Conservation (phyloP, 2,329 filamentous ascomycete genomes). For the Diaporthe vaccinii region DNA sequence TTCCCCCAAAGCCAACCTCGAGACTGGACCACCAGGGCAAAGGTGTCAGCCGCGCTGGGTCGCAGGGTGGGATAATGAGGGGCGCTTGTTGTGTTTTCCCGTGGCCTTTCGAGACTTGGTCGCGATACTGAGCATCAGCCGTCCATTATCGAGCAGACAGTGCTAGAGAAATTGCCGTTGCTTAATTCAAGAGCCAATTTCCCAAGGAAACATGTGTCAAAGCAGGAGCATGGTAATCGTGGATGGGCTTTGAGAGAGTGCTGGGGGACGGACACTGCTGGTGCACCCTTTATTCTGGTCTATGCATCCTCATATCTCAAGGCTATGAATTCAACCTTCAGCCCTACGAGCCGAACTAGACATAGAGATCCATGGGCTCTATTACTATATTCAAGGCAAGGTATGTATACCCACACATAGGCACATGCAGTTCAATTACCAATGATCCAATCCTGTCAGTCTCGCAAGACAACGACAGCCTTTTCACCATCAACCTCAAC, state of each 20-base stretch:
- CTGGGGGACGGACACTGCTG: neutral
- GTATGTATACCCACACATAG: neutral
- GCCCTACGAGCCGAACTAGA: neutral
- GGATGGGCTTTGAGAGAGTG: neutral
- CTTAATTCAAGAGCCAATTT: neutral
- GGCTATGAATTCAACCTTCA: neutral
- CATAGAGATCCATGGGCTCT: too few relatives aligned
- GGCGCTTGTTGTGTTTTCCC: too few relatives aligned
- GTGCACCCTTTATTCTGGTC: neutral
- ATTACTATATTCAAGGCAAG: neutral
- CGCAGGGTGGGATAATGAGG: neutral
- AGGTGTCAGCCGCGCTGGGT: neutral
- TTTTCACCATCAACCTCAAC: neutral
- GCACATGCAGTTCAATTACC: neutral
- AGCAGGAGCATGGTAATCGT: neutral
- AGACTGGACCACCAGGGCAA: neutral
- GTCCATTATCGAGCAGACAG: neutral
- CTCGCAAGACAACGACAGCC: constrained; percentile 17
- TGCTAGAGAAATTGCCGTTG: neutral
- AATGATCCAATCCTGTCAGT: neutral
- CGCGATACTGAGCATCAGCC: neutral
- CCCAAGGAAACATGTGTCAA: neutral
- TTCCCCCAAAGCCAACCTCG: neutral
- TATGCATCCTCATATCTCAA: neutral
- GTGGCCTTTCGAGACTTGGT: neutral